A percentile compares a stretch with the other conserved stretches of the same genome.
Evolutionary conservation across 2,329 filamentous ascomycete species (phyloP).

Genomic region (Trichoderma sp.): DNA sequence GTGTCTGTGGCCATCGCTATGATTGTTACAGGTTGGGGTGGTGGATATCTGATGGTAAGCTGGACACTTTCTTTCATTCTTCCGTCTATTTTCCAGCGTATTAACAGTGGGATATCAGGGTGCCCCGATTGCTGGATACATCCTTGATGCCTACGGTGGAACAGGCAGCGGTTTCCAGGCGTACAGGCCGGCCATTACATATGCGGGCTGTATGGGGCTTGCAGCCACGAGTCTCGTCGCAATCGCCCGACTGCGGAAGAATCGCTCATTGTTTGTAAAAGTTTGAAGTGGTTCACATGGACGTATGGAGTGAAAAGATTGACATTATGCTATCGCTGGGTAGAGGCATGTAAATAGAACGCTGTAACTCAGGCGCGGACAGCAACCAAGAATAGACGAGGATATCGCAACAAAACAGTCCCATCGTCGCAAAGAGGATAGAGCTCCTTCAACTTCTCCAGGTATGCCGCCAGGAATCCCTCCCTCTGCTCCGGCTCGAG

Average conservation of each 20-base stretch:
- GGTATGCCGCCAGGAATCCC: slow-evolving; percentile 52
- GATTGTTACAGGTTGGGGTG: slow-evolving; percentile 61
- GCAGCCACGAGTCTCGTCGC: slow-evolving; percentile 47
- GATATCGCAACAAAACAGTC: slow-evolving; percentile 57
- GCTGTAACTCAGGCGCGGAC: slow-evolving; percentile 24
- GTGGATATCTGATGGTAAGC: slow-evolving; percentile 59
- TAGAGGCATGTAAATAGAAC: background rate
- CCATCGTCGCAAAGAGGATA: slow-evolving; percentile 54
- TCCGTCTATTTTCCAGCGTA: background rate
- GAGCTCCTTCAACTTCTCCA: slow-evolving; percentile 44
- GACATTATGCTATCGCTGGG: background rate
- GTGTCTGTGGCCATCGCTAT: slow-evolving; percentile 61
- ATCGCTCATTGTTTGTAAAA: slow-evolving; percentile 40
- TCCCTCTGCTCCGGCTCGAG: slow-evolving; percentile 46
- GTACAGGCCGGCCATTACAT: slow-evolving; percentile 62
- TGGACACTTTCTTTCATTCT: background rate
- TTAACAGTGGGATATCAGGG: slow-evolving; percentile 40
- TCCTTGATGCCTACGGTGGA: slow-evolving; percentile 56
- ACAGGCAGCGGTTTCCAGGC: slow-evolving; percentile 50
- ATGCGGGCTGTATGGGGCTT: slow-evolving; percentile 56
- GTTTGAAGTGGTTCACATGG: slow-evolving; percentile 5
- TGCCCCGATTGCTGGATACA: slow-evolving; percentile 60
- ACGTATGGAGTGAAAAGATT: background rate
- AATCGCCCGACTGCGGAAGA: slow-evolving; percentile 48
- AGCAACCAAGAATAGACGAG: slow-evolving; percentile 58